These are phyloP conservation scores for Huntiella savannae DNA, from an alignment of 2,329 filamentous ascomycete species.

Conservation along the genomic window DNA sequence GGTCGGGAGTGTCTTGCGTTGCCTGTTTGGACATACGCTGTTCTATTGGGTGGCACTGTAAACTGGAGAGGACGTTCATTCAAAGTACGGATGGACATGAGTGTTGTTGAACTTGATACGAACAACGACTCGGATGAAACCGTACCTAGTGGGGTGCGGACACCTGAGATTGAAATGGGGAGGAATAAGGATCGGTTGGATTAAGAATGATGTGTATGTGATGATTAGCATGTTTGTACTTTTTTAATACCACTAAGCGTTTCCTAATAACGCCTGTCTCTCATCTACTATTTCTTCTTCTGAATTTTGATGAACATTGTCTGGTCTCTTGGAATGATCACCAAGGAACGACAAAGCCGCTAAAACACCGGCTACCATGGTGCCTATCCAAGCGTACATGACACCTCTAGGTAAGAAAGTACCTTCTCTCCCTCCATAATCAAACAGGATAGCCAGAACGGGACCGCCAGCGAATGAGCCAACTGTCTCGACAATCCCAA, in stretches of 20 bases:
- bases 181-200: slow-evolving; percentile 11
- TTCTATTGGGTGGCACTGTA: slow-evolving; percentile 72
- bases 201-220: not conserved
- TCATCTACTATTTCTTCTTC: not conserved
- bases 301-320: too few species aligned
- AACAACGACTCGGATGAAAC: not conserved
- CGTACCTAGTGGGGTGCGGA: slow-evolving; percentile 7
- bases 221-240: slow-evolving; percentile 2
- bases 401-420: slow-evolving; percentile 18
- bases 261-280: not conserved
- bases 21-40: slow-evolving; percentile 79
- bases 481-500: slow-evolving; percentile 22
- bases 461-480: slow-evolving; percentile 24
- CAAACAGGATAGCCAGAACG: slow-evolving; percentile 22
- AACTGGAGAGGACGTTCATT: slow-evolving; percentile 75
- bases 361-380: too few species aligned
- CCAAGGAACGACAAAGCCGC: too few species aligned
- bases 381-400: not conserved
- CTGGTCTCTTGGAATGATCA: too few species aligned
- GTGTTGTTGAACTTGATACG: slow-evolving; percentile 35
- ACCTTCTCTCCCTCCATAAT: slow-evolving; percentile 19
- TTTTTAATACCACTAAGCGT: slow-evolving; percentile 2
- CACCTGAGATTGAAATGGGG: slow-evolving; percentile 12
- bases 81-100: slow-evolving; percentile 66
- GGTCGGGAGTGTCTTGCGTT: slow-evolving; percentile 66